These are phyloP conservation scores for Blastocystis sp. DNA, from an alignment of 352 stramenopile genomes.

Conservation along the genomic window DNA sequence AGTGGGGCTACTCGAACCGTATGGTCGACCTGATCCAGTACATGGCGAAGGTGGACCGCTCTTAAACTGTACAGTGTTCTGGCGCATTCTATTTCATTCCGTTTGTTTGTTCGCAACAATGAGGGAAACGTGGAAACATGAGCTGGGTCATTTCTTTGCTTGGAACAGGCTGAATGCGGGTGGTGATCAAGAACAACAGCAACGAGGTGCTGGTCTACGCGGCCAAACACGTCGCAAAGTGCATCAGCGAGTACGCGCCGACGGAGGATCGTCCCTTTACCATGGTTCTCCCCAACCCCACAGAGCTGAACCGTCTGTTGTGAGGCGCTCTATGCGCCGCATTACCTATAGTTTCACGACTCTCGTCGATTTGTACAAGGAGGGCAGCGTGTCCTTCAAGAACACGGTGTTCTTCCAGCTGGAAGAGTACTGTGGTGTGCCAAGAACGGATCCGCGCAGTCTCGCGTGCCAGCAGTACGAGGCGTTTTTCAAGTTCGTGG, in stretches of 20 bases:
- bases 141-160: not conserved
- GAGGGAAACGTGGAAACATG: not conserved
- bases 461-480: constrained; percentile 22
- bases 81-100: constrained; percentile 26
- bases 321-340: not conserved
- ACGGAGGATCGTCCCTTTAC: constrained; percentile 8
- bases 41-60: constrained; percentile 79
- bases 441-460: constrained; percentile 15
- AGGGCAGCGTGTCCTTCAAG: not conserved
- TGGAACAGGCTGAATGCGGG: not conserved
- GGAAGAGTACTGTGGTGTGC: constrained; percentile 14
- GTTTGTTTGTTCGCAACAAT: not conserved
- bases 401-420: constrained; percentile 19
- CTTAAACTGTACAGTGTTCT: constrained; percentile 63
- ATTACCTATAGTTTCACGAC: not conserved
- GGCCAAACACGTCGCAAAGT: constrained; percentile 1
- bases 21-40: constrained; percentile 95
- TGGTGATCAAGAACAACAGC: constrained; percentile 14
- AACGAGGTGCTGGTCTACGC: not conserved
- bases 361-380: not conserved
- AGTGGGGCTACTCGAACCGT: constrained; percentile 96
- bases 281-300: constrained; percentile 10
- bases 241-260: not conserved
- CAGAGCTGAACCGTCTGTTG: not conserved
- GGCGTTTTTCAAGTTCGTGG: constrained; percentile 31